Base-by-base conservation (phyloP, 352 stramenopile genomes). In the Pythium utonaiense region DNA sequence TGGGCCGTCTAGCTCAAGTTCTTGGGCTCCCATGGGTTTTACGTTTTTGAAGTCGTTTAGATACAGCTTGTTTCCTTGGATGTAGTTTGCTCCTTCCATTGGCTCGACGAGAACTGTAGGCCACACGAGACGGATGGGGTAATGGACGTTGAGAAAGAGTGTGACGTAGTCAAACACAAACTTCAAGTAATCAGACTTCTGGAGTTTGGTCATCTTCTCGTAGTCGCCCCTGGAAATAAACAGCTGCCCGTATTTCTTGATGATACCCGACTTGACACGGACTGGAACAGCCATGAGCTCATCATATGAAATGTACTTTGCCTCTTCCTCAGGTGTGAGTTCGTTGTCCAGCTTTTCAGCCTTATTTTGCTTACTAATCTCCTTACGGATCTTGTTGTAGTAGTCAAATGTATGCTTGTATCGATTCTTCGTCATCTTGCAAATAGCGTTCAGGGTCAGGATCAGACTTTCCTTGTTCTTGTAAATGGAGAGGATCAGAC, bases 361-460 rank as follows among this genome's bases (percentile, higher is more conserved):
- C 33, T 66, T 66, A 44, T 66, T 66, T 55, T 66, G 58, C 58
- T 60, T 66, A 49, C 58, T 66, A n/a, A 66, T 30, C 53, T 66
- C 58, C 28, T 66, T 66, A 22, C 58, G 58, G 42, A 66, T 66
- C 50, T 16, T 25, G 42, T 55, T 60, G 58, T 66, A 66, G 30
- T 66, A 66, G 50, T 42, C 50, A 27, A 66, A 66, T 55, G 57
- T 49, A n/a, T 64, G 27, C 7, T 21, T 49, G 34, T 41, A 64
- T 57, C 57, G 12, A 22, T 57, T 57, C 19, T 64, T 64, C 3
- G 34, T 24, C 47, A 64, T 57, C 44, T 64, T 64, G 19, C 57
- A 64, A n/a, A 66, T 47, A n/a, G 50, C 58, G 19, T 66, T 66
- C 30, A 66, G 27, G 33, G 58, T 60, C 13, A 60, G 49, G n/a